Evolutionary conservation across 1,284 basidiomycete genomes (phyloP), one percentile per base, ranked within the genome.

Genomic region (Puccinia horiana): DNA sequence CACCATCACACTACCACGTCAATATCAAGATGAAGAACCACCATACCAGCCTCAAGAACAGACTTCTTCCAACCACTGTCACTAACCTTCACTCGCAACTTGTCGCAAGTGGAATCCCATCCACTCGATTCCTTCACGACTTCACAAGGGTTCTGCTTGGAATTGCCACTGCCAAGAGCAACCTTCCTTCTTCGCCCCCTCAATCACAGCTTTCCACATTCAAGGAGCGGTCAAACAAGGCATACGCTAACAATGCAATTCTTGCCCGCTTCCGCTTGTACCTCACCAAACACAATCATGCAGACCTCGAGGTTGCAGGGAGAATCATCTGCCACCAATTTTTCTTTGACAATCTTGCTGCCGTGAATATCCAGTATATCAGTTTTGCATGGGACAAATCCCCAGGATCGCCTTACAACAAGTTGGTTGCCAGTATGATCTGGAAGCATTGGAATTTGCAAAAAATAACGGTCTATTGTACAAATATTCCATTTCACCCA

Each of bases 331-430:
- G 65, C 23, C 65, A 26, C n/a, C 37, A 69, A 69, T 69, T 69
- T 69, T 69, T 69, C 42, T 18, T 44, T 23, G 20, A 69, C 40
- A 37, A 69, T n/a, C 6, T 69, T 4, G 65, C 37, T 20, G 37
- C 32, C 5, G 20, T 29, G 4, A 69, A 69, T n/a, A 29, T 69
- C 37, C 18, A 42, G 40, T 37, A 69, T 47, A 32, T 69, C 20
- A 69, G 65, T 29, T 69, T 69, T 69, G 65, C 65, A n/a, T 69
- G 65, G 65, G 65, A 42, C 26, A 18, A 69, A 69, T 47, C 42
- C 40, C 65, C 65, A 42, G 65, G 26, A 16, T 69, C 40, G 20
- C 65, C 65, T n/a, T 69, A 69, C 37, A 69, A 69, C 65, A 9
- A 42, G 42, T 69, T 35, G 65, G 40, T 69, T 69, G 37, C 65